Conservation (phyloP, 306 rosid species). For the Cicer pinnatifidum region DNA sequence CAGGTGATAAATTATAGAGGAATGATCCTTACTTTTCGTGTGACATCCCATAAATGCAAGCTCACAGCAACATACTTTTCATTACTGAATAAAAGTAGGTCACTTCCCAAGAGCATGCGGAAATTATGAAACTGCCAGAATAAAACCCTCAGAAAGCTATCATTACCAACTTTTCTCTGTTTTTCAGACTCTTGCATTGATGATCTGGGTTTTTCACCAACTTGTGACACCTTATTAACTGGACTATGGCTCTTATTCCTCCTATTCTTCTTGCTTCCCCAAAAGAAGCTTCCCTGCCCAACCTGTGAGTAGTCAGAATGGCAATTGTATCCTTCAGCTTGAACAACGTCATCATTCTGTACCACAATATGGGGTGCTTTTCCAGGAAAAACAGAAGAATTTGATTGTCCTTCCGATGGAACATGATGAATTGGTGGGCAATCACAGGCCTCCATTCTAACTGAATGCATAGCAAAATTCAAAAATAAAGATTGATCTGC, state of each 20-base stretch:
- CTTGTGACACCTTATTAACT: constrained; percentile 73
- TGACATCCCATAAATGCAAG: constrained; percentile 96
- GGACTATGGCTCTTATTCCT: constrained; percentile 61
- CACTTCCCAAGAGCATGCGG: constrained; percentile 97
- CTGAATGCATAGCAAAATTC: constrained; percentile 98
- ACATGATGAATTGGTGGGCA: constrained; percentile 83
- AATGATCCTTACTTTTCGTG: constrained; percentile 66
- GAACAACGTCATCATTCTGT: constrained; percentile 59
- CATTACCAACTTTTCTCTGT: constrained; percentile 72
- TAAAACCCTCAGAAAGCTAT: constrained; percentile 75
- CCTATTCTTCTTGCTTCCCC: constrained; percentile 71
- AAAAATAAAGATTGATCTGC: constrained; percentile 85
- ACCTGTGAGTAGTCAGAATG: constrained; percentile 63
- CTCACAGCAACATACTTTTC: constrained; percentile 96
- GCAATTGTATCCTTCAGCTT: constrained; percentile 58
- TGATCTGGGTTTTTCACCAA: constrained; percentile 75
- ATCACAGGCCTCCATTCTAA: constrained; percentile 98
- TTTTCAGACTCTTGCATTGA: constrained; percentile 83
- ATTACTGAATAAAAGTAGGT: constrained; percentile 87
- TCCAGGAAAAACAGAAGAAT: constrained; percentile 77
- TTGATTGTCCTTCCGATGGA: constrained; percentile 62
- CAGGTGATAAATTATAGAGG: constrained; percentile 34
- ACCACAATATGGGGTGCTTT: constrained; percentile 64
- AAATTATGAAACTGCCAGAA: constrained; percentile 98
- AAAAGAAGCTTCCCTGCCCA: constrained; percentile 59